Evolutionary conservation across 129 eudicot species (phyloP).

Genomic region (Lactuca sativa): DNA sequence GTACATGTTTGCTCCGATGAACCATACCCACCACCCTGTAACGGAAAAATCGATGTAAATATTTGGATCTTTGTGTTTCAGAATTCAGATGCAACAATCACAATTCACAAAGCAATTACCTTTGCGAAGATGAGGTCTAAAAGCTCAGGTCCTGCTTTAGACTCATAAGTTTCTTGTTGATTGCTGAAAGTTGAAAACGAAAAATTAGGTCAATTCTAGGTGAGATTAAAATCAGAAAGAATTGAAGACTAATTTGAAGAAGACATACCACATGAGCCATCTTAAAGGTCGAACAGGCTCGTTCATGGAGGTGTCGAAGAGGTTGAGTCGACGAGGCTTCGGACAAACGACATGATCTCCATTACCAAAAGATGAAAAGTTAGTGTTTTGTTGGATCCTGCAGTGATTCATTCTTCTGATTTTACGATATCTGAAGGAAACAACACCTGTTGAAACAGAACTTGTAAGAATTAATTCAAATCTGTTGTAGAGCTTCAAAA

Average conservation of each 20-base stretch:
- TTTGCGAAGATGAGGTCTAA: conserved; percentile 81
- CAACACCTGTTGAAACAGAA: conserved; percentile 22
- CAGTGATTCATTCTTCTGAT: conserved; percentile 51
- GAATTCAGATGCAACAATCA: background rate
- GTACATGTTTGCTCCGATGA: conserved; percentile 46
- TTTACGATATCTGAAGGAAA: background rate
- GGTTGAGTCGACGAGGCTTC: conserved; percentile 67
- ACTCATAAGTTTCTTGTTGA: conserved; percentile 67
- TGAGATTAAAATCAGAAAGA: background rate
- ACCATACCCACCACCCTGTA: conserved; percentile 66
- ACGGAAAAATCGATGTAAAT: background rate
- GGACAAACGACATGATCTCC: conserved; percentile 70
- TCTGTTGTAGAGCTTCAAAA: conserved; percentile 14
- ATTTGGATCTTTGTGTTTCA: background rate
- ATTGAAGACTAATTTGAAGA: background rate
- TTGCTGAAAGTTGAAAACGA: conserved; percentile 41
- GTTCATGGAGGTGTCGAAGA: conserved; percentile 28
- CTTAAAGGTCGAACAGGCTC: conserved; percentile 56
- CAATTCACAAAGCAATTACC: conserved; percentile 35
- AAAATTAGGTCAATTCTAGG: background rate
- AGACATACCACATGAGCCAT: conserved; percentile 68
- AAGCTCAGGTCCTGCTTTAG: conserved; percentile 82
- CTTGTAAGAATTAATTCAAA: conserved; percentile 21
- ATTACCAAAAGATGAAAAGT: conserved; percentile 39
- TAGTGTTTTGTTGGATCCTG: conserved; percentile 56